Base-by-base conservation (phyloP, 768 basidiomycete genomes). In the Amylocystis lapponica region DNA sequence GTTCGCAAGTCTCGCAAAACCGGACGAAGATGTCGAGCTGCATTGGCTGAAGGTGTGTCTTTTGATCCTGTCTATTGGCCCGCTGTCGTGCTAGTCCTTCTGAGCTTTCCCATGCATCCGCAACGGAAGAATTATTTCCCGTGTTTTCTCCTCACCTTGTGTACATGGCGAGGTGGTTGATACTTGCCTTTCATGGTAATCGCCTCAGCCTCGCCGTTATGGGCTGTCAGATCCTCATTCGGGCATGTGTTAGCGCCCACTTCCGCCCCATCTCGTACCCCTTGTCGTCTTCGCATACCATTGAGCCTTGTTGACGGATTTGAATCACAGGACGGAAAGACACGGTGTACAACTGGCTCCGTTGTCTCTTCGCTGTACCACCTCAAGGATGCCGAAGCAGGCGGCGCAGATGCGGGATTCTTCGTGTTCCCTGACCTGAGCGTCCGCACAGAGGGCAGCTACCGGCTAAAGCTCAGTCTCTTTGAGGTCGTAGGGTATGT, bases 391-490 rank as follows among this genome's bases (percentile, higher is more conserved):
- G 57, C 74, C 23, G 79, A 83, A 49, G 72, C 78, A 49, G 66
- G 68, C 41, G 72, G 72, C 48, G 59, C 69, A 59, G 87, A 90
- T 54, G 90, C 89, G 7, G 93, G 90, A 0, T 93, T 94, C 69
- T 98, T 98, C 57, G 92, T 96, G 25, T 98, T 98, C 55, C 94
- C 94, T 1, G 94, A 96, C 62, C 74, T 98, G 20, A 86, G 85
- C 47, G 90, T 97, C 5, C 71, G 91, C 47, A 91, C 89, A 3
- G 94, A 97, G 62, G 94, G 94, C 7, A 85, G 83, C 51, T 98
- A 94, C 56, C 72, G 87, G 11, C 62, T 74, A 31, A 84, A 83
- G 61, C 69, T 83, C 48, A 78, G 74, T 40, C 66, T 98, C 39
- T 98, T 86, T 60, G 94, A 97, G 66, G 89, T 96, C 41, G 86